A percentile compares a stretch with the other conserved stretches of the same genome.
phyloP scores from a whole-genome alignment of 768 basidiomycete genomes.

The Auricularia heimuer region DNA sequence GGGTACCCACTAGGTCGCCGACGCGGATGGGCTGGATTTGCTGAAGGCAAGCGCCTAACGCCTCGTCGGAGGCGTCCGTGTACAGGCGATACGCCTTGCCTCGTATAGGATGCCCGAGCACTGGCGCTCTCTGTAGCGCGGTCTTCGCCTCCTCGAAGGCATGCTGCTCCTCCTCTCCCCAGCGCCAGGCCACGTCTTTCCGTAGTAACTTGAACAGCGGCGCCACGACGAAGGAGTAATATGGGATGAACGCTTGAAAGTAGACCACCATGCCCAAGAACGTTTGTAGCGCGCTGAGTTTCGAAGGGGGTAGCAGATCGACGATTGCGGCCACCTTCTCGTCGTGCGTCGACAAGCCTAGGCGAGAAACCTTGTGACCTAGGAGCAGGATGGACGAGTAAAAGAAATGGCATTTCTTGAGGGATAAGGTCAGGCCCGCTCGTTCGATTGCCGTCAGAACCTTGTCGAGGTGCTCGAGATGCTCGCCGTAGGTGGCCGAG shows the following conservation, averaged over 20 bases:
- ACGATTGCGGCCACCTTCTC: conserved; percentile 29
- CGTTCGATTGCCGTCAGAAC: conserved; percentile 16
- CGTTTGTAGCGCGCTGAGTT: conserved; percentile 20
- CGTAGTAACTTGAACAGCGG: too few species aligned
- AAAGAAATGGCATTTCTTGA: conserved; percentile 25
- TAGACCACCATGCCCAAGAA: conserved; percentile 32
- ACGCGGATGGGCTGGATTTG: conserved; percentile 14
- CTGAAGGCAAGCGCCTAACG: too few species aligned
- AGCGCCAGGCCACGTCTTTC: too few species aligned
- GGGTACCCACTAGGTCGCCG: conserved; percentile 15
- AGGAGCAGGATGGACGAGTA: conserved; percentile 26
- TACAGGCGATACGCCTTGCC: conserved; percentile 21
- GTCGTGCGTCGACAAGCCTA: conserved; percentile 22
- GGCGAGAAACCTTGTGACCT: conserved; percentile 11
- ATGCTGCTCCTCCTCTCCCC: too few species aligned
- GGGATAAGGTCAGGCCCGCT: conserved; percentile 25
- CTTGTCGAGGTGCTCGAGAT: conserved; percentile 13
- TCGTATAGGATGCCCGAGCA: conserved; percentile 18
- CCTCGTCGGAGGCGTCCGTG: too few species aligned
- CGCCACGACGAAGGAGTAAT: too few species aligned
- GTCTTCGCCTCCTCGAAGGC: too few species aligned
- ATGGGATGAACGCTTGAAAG: conserved; percentile 24
- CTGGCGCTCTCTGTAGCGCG: too few species aligned
- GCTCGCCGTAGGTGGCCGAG: conserved; percentile 20
- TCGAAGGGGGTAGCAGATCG: conserved; percentile 16